Conservation (phyloP, 1,139 yeast species). For the Kodamaea arcana region DNA sequence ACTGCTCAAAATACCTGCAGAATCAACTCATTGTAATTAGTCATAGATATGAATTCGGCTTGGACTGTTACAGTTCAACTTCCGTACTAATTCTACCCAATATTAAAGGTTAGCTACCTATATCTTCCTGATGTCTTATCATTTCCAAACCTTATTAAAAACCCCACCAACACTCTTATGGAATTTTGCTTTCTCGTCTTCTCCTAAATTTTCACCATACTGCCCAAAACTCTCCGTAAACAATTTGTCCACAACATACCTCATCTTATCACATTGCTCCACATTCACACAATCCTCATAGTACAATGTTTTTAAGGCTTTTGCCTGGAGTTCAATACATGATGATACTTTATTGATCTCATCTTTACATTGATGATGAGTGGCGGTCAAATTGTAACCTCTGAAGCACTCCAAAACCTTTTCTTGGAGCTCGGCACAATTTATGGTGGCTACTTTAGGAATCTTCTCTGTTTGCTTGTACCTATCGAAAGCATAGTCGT, state of each 20-base stretch:
- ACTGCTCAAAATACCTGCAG: no score
- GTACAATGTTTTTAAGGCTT: constrained; percentile 32
- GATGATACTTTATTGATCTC: constrained; percentile 24
- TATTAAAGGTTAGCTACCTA: no score
- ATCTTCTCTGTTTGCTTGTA: constrained; percentile 30
- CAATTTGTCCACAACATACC: constrained; percentile 34
- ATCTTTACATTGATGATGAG: constrained; percentile 27
- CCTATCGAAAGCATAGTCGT: constrained; percentile 27
- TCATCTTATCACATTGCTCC: constrained; percentile 38
- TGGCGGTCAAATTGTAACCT: constrained; percentile 26
- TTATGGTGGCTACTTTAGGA: constrained; percentile 26
- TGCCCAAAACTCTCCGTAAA: constrained; percentile 40
- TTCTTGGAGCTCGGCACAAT: constrained; percentile 43
- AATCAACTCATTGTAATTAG: no score
- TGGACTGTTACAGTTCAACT: no score
- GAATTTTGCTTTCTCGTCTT: constrained; percentile 26
- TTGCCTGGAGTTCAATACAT: constrained; percentile 34
- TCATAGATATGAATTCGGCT: no score
- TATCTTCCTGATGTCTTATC: constrained; percentile 3
- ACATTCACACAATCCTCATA: constrained; percentile 38
- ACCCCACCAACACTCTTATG: constrained; percentile 30
- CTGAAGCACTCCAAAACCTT: constrained; percentile 37
- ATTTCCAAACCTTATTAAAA: constrained; percentile 37
- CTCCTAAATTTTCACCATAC: constrained; percentile 28
- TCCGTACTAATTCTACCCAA: no score